A percentile compares a stretch with the other conserved stretches of the same genome.
Evolutionary conservation across 164 flowering plant genomes (phyloP).

Genomic region (Platanus orientalis): DNA sequence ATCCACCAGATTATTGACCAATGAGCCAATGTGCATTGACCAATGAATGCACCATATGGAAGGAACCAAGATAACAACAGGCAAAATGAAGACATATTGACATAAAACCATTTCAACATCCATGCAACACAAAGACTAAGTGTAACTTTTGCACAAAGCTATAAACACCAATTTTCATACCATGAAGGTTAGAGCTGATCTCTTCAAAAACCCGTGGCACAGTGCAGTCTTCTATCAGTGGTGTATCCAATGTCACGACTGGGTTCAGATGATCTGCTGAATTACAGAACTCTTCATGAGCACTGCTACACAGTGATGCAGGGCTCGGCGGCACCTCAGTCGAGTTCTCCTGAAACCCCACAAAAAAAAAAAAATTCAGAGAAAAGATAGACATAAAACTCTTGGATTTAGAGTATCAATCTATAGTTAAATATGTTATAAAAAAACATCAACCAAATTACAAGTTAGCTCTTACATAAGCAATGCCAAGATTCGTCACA

Average conservation of each 20-base stretch:
- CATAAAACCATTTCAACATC: no score
- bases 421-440: no score
- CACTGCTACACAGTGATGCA: constrained; percentile 85
- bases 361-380: background rate
- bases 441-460: background rate
- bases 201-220: constrained; percentile 60
- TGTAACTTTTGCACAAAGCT: no score
- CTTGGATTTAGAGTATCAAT: background rate
- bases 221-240: constrained; percentile 39
- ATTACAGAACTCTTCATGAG: constrained; percentile 57
- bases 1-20: no score
- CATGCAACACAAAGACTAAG: no score
- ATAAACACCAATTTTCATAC: no score
- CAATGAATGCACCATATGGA: no score
- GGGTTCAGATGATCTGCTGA: constrained; percentile 49
- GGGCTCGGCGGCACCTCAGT: constrained; percentile 99
- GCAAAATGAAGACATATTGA: no score
- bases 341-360: constrained; percentile 59
- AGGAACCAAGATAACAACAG: no score
- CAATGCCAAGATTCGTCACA: constrained; percentile 35
- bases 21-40: no score
- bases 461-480: constrained; percentile 43
- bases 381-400: background rate
- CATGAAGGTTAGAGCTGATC: constrained; percentile 69
- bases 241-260: constrained; percentile 53